Evolutionary conservation across 129 eudicot species (phyloP).

Genomic region (Oenanthe sinensis): DNA sequence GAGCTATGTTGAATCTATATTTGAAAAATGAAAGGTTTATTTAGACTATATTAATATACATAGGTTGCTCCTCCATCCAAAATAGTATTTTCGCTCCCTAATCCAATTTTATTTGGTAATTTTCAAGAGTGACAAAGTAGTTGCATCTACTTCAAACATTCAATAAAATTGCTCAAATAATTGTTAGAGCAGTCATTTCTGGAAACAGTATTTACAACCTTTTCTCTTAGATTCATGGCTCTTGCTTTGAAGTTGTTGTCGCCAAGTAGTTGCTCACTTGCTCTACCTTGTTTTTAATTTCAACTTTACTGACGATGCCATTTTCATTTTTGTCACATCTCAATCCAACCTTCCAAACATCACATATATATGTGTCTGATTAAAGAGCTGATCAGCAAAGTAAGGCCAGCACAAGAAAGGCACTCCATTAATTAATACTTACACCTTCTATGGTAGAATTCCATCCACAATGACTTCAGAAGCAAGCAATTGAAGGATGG

Average conservation of each 20-base stretch:
- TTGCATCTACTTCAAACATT: constrained; percentile 27
- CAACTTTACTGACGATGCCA: constrained; percentile 31
- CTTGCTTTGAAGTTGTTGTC: constrained; percentile 22
- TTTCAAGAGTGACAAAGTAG: background rate
- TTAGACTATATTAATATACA: no score
- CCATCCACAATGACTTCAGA: constrained; percentile 71
- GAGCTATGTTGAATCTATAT: no score
- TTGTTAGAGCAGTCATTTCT: constrained; percentile 29
- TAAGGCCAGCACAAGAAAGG: constrained; percentile 77
- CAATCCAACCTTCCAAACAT: constrained; percentile 52
- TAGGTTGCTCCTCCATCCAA: no score
- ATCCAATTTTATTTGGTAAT: no score
- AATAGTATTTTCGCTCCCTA: no score
- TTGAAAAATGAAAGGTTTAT: no score
- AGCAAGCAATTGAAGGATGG: constrained; percentile 63
- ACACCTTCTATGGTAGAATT: constrained; percentile 65
- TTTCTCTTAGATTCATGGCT: constrained; percentile 27
- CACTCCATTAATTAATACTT: constrained; percentile 48
- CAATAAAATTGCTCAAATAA: constrained; percentile 27
- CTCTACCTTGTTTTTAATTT: constrained; percentile 46
- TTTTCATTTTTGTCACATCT: constrained; percentile 31
- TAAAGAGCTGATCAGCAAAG: constrained; percentile 52
- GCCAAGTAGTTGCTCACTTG: constrained; percentile 34
- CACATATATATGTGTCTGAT: constrained; percentile 45
- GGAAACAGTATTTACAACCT: constrained; percentile 1